These are phyloP conservation scores for Leccinum imitatum DNA, from an alignment of 768 basidiomycete species.

Conservation along the genomic window DNA sequence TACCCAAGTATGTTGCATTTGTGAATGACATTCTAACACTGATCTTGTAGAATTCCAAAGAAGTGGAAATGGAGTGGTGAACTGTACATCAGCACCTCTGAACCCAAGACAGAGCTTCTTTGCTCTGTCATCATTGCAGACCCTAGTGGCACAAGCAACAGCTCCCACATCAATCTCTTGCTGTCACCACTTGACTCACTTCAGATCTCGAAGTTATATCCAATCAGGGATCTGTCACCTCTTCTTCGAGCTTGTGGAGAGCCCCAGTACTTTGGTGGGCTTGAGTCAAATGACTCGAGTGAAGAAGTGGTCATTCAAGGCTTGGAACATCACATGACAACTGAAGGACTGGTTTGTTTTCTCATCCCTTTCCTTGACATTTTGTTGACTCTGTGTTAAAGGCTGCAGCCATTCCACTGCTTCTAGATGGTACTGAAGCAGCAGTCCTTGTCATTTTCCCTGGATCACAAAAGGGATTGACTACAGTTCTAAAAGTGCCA, in stretches of 20 bases:
- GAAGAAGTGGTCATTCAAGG: constrained; percentile 43
- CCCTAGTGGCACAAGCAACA: constrained; percentile 39
- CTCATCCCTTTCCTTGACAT: neutral
- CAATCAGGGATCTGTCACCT: constrained; percentile 44
- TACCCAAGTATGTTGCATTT: constrained; percentile 27
- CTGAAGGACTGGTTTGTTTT: constrained; percentile 44
- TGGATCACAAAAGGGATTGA: constrained; percentile 34
- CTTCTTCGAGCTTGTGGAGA: constrained; percentile 51
- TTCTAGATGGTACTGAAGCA: constrained; percentile 45
- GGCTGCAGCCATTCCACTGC: constrained; percentile 50
- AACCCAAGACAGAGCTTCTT: constrained; percentile 40
- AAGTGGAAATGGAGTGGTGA: constrained; percentile 68
- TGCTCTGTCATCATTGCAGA: constrained; percentile 53
- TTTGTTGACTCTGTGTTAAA: constrained; percentile 24
- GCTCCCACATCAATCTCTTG: constrained; percentile 50
- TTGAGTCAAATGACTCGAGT: constrained; percentile 40
- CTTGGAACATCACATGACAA: constrained; percentile 47
- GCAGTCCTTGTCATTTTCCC: constrained; percentile 62
- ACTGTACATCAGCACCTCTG: constrained; percentile 42
- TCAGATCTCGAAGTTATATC: constrained; percentile 47
- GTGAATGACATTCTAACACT: neutral
- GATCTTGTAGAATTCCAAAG: constrained; percentile 47
- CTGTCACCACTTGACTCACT: constrained; percentile 43
- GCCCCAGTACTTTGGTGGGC: constrained; percentile 51
- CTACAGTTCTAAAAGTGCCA: constrained; percentile 43